These are phyloP conservation scores for Sparassis latifolia DNA, from an alignment of 1,284 basidiomycete species.

Conservation along the genomic window DNA sequence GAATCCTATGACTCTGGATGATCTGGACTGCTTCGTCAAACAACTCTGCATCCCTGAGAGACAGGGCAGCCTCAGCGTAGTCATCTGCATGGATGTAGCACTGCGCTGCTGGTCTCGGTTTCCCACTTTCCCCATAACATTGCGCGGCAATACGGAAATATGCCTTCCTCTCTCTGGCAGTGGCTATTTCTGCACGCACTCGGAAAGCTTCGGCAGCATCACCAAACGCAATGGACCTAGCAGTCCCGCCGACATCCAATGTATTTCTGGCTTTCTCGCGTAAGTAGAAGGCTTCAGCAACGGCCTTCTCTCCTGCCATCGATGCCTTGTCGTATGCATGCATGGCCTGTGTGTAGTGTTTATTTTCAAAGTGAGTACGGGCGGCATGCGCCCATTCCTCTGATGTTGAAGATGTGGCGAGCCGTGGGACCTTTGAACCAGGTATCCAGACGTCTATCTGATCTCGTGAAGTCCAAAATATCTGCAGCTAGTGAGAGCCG, in stretches of 20 bases:
- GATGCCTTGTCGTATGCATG: constrained; percentile 54
- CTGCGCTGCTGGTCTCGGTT: constrained; percentile 38
- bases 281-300: constrained; percentile 40
- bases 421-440: constrained; percentile 35
- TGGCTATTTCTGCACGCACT: constrained; percentile 30
- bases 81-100: constrained; percentile 37
- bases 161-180: constrained; percentile 22
- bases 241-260: constrained; percentile 11
- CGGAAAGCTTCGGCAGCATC: constrained; percentile 45
- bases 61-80: constrained; percentile 38
- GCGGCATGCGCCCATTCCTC: constrained; percentile 56
- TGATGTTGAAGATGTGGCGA: constrained; percentile 40
- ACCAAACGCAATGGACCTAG: constrained; percentile 31
- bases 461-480: constrained; percentile 38
- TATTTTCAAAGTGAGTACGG: constrained; percentile 44
- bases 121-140: constrained; percentile 40
- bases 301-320: constrained; percentile 34
- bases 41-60: constrained; percentile 40
- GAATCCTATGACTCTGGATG: constrained; percentile 27
- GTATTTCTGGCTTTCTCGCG: constrained; percentile 34
- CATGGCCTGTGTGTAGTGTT: constrained; percentile 52
- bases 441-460: constrained; percentile 40
- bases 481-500: constrained; percentile 27
- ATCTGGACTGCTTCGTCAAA: constrained; percentile 52
- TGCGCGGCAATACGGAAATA: constrained; percentile 48